Conservation (phyloP, 2,329 filamentous ascomycete genomes). For the Sclerotinia borealis region DNA sequence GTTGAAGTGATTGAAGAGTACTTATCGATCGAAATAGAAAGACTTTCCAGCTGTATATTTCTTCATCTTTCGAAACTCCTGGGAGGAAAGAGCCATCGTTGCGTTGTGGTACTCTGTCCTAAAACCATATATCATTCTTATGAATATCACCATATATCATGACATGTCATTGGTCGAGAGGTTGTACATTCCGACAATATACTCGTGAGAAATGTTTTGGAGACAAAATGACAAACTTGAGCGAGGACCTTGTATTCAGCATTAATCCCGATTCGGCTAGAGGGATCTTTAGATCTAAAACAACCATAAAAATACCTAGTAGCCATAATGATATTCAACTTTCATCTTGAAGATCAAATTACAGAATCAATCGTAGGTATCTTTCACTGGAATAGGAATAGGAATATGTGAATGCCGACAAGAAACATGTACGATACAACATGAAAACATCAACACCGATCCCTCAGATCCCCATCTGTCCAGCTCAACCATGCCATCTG, state of each 20-base stretch:
- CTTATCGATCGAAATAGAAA: neutral
- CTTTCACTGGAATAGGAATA: no score
- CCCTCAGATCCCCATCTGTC: neutral
- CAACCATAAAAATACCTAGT: neutral
- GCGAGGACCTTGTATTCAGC: neutral
- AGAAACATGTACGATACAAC: neutral
- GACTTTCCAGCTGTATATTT: neutral
- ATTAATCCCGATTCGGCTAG: neutral
- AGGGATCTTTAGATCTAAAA: neutral
- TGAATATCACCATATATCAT: neutral
- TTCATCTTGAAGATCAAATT: neutral
- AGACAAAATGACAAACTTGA: neutral
- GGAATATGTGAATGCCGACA: no score
- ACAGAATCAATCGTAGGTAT: neutral
- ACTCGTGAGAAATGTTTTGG: neutral
- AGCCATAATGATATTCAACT: neutral
- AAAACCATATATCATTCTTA: no score
- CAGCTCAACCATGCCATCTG: neutral
- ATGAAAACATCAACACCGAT: neutral
- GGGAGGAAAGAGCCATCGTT: neutral
- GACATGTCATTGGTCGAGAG: neutral
- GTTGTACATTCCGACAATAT: neutral
- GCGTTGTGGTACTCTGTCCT: neutral
- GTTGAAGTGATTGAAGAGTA: neutral
- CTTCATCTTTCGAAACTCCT: neutral